Base-by-base conservation (phyloP, 768 basidiomycete species). In the Hortiboletus campestris region DNA sequence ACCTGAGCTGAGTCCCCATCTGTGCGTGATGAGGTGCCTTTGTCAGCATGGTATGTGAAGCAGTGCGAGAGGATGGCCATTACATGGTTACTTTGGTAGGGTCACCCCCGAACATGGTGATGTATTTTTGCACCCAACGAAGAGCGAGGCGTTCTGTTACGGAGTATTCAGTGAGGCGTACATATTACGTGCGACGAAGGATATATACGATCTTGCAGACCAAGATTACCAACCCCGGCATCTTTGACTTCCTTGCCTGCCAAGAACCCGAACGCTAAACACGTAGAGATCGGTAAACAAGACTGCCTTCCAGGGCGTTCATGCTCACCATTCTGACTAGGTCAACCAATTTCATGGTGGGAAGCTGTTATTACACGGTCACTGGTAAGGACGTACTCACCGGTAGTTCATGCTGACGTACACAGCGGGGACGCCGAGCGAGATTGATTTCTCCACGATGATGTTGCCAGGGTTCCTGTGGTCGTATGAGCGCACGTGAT, bases 51-150 rank as follows among this genome's bases (percentile, higher is more conserved):
- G 16, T 1, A 16, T 1, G 7, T 12, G 44, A 56, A 20, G 7
- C 17, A 20, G 28, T 16, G 4, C 7, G 22, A 25, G 25, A 19
- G 16, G 32, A 49, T n/a, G 7, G 8, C 7, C 12, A n/a, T 53
- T 50, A 66, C 65, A 72, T 61, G 13, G 72, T 65, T 8, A 77
- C 78, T 68, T 78, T 75, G 12, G n/a, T 62, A n/a, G 73, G 74
- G 57, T 80, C 82, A 14, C 85, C 85, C 12, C 87, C 86, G 58
- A 88, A 89, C 0, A 67, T 66, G 16, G 60, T 72, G 42, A 88
- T 85, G 59, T 88, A 81, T 22, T 75, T 67, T 60, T 86, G 82
- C 0, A 88, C 78, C 86, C 80, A 84, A 58, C 74, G 59, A 11
- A 82, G 63, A 1, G 79, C 81, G 9, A 71, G 58, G 10, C 71